Evolutionary conservation across 805 yeast species (phyloP).

Genomic region (Candida berthetii): DNA sequence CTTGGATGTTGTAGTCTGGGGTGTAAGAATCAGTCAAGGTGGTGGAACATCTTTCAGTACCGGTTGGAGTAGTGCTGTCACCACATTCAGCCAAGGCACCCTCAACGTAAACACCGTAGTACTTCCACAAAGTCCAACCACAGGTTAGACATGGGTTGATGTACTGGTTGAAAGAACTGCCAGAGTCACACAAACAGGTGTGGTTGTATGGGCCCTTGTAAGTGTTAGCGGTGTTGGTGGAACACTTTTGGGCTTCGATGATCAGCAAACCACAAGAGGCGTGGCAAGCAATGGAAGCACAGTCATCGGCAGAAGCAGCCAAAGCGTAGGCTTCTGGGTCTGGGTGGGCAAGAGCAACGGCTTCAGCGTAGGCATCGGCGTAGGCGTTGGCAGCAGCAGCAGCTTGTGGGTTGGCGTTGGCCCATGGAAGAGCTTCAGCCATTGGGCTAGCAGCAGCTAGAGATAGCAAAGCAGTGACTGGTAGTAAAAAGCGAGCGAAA

Average conservation of each 20-base stretch:
- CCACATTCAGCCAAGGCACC: conserved; percentile 17
- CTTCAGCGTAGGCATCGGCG: conserved; percentile 3
- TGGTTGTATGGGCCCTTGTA: conserved; percentile 5
- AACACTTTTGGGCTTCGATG: conserved; percentile 21
- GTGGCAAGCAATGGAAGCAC: conserved; percentile 21
- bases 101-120: conserved; percentile 19
- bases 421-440: conserved; percentile 3
- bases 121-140: conserved; percentile 27
- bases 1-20: background rate
- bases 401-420: conserved; percentile 1
- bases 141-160: conserved; percentile 22
- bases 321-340: conserved; percentile 14
- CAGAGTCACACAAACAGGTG: conserved; percentile 10
- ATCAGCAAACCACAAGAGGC: conserved; percentile 23
- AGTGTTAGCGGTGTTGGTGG: conserved; percentile 11
- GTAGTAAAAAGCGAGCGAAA: background rate
- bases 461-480: background rate
- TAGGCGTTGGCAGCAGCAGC: conserved; percentile 1
- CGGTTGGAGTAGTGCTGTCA: conserved; percentile 20
- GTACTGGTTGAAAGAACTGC: conserved; percentile 5
- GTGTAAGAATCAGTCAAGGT: background rate
- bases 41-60: conserved; percentile 18
- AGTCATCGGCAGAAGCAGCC: conserved; percentile 11
- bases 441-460: background rate
- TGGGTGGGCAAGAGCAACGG: conserved; percentile 3